Conservation (phyloP, 1,139 yeast genomes). For the Geotrichum carabidarum region DNA sequence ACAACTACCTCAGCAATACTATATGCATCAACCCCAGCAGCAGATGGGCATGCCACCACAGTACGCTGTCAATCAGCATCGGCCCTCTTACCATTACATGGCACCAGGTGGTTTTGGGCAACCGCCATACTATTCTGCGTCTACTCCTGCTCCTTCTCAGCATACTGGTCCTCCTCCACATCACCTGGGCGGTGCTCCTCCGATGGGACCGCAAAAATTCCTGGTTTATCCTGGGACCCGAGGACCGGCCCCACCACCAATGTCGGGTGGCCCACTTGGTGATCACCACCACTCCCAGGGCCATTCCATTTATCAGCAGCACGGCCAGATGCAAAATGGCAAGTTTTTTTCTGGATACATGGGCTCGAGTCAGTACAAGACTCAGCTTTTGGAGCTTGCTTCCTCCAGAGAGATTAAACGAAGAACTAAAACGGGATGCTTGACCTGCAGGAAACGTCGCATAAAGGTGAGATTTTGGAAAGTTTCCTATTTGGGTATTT, state of each 20-base stretch:
- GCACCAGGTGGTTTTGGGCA: not conserved
- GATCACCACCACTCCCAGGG: constrained; percentile 2
- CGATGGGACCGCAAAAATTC: not conserved
- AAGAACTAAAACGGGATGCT: constrained; percentile 70
- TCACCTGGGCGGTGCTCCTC: not conserved
- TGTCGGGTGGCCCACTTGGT: constrained; percentile 1
- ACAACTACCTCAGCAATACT: not conserved
- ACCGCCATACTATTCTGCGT: not conserved
- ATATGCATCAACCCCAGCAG: not conserved
- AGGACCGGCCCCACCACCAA: constrained; percentile 1
- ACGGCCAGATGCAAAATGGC: not conserved
- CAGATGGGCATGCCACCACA: not conserved
- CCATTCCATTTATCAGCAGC: not conserved
- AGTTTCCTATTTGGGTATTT: not conserved
- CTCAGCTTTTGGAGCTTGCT: constrained; percentile 4
- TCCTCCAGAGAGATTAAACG: constrained; percentile 32
- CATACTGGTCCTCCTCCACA: not conserved
- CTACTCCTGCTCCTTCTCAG: not conserved
- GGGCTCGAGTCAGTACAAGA: constrained; percentile 1
- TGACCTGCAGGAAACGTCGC: constrained; percentile 66
- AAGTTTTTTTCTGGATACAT: not conserved
- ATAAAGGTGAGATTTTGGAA: constrained; percentile 36
- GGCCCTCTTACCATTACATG: not conserved
- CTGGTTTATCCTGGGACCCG: not conserved
- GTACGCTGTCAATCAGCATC: not conserved